Conservation (phyloP, 257 asterid species). For the Rubia yunnanensis region DNA sequence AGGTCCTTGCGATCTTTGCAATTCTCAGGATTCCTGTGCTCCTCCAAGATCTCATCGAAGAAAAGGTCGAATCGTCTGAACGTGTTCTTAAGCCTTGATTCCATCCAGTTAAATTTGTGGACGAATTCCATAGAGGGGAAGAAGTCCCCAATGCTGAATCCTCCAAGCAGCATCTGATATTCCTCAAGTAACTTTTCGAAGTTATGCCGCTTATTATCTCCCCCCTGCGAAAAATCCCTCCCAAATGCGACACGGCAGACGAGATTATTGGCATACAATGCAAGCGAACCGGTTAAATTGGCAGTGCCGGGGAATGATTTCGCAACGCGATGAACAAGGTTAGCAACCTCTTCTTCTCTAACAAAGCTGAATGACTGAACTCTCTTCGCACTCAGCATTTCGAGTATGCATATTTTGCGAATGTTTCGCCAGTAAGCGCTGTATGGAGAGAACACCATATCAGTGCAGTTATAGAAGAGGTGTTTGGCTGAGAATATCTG, state of each 20-base stretch:
- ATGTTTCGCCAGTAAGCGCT: slow-evolving; percentile 41
- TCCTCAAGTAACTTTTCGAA: slow-evolving; percentile 40
- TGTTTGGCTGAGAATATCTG: slow-evolving; percentile 37
- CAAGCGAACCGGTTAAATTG: slow-evolving; percentile 25
- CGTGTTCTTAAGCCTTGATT: slow-evolving; percentile 30
- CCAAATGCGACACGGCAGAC: slow-evolving; percentile 43
- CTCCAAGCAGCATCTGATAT: slow-evolving; percentile 43
- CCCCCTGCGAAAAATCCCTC: slow-evolving; percentile 33
- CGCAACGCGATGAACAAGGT: slow-evolving; percentile 25
- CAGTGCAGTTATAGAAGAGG: slow-evolving; percentile 43
- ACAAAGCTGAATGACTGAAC: slow-evolving; percentile 39
- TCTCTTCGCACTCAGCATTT: slow-evolving; percentile 34
- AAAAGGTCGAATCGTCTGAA: slow-evolving; percentile 33
- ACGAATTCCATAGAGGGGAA: slow-evolving; percentile 50
- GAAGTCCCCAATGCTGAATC: slow-evolving; percentile 49
- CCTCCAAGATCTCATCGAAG: slow-evolving; percentile 30
- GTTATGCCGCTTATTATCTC: slow-evolving; percentile 30
- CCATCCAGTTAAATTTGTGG: slow-evolving; percentile 36
- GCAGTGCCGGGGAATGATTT: slow-evolving; percentile 11
- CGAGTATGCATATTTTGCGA: slow-evolving; percentile 32
- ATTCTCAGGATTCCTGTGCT: slow-evolving; percentile 14
- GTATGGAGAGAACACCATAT: slow-evolving; percentile 41
- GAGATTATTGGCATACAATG: slow-evolving; percentile 37
- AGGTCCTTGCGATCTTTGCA: slow-evolving; percentile 29
- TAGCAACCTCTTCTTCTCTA: slow-evolving; percentile 37